Conservation (phyloP, 2,329 filamentous ascomycete species). For the Dactylellina haptotyla region DNA sequence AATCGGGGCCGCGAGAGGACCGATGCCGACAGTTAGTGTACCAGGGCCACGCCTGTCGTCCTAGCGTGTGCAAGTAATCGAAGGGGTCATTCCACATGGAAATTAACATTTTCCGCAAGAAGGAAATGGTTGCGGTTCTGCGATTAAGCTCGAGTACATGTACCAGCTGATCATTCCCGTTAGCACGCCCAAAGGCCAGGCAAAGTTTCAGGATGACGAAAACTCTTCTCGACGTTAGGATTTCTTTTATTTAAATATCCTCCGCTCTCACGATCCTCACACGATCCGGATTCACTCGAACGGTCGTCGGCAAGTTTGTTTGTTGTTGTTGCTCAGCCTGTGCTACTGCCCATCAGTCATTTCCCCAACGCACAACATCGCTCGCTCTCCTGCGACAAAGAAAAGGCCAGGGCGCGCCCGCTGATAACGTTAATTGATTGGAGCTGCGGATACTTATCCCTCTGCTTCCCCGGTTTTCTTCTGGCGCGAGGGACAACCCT, state of each 20-base stretch:
- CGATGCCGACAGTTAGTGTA: constrained; percentile 36
- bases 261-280: no score
- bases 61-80: no score
- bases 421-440: no score
- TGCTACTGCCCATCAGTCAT: no score
- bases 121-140: not conserved
- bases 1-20: constrained; percentile 28
- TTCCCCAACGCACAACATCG: no score
- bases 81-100: constrained; percentile 1
- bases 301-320: not conserved
- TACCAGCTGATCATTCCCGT: constrained; percentile 14
- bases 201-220: not conserved
- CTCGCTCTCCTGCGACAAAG: not conserved
- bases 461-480: not conserved
- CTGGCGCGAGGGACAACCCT: not conserved
- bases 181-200: not conserved
- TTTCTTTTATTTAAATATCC: no score
- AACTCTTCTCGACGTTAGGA: not conserved
- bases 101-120: constrained; percentile 21
- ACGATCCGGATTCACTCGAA: no score
- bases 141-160: not conserved
- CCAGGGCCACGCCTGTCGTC: no score
- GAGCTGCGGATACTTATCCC: no score
- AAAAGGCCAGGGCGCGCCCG: no score
- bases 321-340: not conserved